Evolutionary conservation across 352 stramenopile genomes (phyloP), one percentile per base, ranked within the genome.

Genomic region (Pythium grandisporangium): DNA sequence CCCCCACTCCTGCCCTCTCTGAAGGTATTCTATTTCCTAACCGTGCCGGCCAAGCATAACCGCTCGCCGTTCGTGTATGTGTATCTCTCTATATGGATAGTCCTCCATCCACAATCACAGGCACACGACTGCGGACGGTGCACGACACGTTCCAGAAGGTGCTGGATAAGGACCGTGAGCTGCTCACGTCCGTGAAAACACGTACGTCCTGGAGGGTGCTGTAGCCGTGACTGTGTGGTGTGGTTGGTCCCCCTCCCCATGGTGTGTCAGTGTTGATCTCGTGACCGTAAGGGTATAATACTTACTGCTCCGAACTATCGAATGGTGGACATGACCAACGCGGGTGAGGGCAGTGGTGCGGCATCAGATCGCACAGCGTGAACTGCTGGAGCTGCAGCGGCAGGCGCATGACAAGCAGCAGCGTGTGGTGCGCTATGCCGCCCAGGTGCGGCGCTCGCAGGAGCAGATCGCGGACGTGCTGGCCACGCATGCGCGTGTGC

Each of bases 111-210:
- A 87, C 74, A 6, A 88, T 87, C 51, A 87, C 74, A 2, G 55
- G 69, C 36, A 75, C 70, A 45, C 73, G 75, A 23, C 49, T 91
- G 42, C 73, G 72, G 29, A 85, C 70, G 6, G 77, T 87, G 36
- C 81, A 85, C 45, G 74, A 85, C 43, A 84, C 66, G 39, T 87
- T 92, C 42, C 39, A 59, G 30, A 80, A 82, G 40, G 72, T 80
- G 35, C 54, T 92, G 39, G 71, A 84, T 36, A 89, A 87, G 42
- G 78, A 92, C 43, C 66, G 75, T 1, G 62, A 74, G n/a, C 44
- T 92, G 20, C 52, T 89, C 8, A 33, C 66, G 3, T 61, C 71
- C 16, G 67, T 89, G 35, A 89, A 92, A 59, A 84, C 85, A 38
- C 53, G 78, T 89, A 60, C 36, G 75, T 68, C 2, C n/a, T 46